These are phyloP conservation scores for Xylaria venustula DNA, from an alignment of 495 filamentous ascomycete genomes.

Conservation along the genomic window DNA sequence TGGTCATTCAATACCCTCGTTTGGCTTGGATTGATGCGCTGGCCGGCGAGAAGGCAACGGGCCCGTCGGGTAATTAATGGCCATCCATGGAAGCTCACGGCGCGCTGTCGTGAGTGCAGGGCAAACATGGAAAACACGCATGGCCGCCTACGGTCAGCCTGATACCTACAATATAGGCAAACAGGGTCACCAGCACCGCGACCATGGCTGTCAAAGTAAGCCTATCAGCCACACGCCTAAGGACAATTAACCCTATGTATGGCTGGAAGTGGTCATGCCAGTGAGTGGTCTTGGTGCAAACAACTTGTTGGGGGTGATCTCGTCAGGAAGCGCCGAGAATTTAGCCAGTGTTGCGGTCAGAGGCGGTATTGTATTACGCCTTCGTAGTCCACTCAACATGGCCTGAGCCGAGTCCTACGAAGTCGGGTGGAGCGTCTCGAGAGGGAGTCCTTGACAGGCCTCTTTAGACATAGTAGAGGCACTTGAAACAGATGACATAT, in stretches of 20 bases:
- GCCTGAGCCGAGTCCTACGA: neutral
- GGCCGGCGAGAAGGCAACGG: neutral
- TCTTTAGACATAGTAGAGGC: neutral
- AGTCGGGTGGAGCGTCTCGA: neutral
- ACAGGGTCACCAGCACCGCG: conserved; percentile 1
- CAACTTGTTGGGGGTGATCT: neutral
- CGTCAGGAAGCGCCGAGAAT: neutral
- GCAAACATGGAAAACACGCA: conserved; percentile 2
- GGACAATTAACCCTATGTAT: neutral
- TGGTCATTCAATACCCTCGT: neutral
- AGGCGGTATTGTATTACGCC: neutral
- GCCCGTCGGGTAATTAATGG: neutral
- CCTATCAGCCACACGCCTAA: neutral
- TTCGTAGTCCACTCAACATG: neutral
- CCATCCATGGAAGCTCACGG: neutral
- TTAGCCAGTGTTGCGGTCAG: neutral
- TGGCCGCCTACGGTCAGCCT: conserved; percentile 8
- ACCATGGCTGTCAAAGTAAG: neutral
- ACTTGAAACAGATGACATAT: neutral
- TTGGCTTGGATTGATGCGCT: neutral
- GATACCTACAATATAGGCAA: neutral
- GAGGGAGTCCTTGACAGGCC: neutral
- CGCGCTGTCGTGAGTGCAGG: neutral
- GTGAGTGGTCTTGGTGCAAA: neutral
- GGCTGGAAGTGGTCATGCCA: neutral